Percentiles rank a stretch among this genome's conserved stretches.
These are phyloP conservation scores for Fusarium fracticaudum DNA, from an alignment of 2,329 filamentous ascomycete genomes.

Conservation along the genomic window DNA sequence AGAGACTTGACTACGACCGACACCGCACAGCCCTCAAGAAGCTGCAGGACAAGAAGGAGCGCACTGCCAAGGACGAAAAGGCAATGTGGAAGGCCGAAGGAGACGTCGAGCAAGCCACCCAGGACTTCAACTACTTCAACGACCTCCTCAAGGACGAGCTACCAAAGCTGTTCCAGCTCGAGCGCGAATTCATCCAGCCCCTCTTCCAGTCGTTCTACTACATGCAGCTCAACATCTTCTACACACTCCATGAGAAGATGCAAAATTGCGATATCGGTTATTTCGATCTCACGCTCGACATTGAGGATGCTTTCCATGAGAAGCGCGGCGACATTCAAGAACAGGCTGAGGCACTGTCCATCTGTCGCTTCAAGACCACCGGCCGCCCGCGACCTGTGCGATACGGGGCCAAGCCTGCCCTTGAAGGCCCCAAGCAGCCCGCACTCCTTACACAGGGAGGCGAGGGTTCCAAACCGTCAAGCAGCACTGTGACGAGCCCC, in stretches of 20 bases:
- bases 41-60: conserved; percentile 97
- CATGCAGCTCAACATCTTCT: conserved; percentile 99
- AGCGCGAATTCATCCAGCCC: conserved; percentile 94
- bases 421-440: conserved; percentile 59
- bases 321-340: conserved; percentile 92
- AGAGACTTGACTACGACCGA: conserved; percentile 95
- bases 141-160: conserved; percentile 95
- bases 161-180: conserved; percentile 87
- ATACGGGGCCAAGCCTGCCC: conserved; percentile 65
- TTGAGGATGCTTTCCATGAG: conserved; percentile 88
- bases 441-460: conserved; percentile 65
- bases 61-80: conserved; percentile 95
- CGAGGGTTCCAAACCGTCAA: conserved; percentile 43
- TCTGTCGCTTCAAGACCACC: conserved; percentile 91
- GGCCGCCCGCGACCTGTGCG: conserved; percentile 72
- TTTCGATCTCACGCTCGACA: conserved; percentile 89
- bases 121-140: conserved; percentile 98
- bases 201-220: conserved; percentile 99
- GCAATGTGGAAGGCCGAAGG: conserved; percentile 95
- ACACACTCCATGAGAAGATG: conserved; percentile 98
- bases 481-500: conserved; percentile 34
- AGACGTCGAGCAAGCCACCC: conserved; percentile 88
- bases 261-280: conserved; percentile 97
- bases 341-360: conserved; percentile 81
- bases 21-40: conserved; percentile 88